These are phyloP conservation scores for Ophiocordyceps sinensis DNA, from an alignment of 2,329 filamentous ascomycete species.

Conservation along the genomic window DNA sequence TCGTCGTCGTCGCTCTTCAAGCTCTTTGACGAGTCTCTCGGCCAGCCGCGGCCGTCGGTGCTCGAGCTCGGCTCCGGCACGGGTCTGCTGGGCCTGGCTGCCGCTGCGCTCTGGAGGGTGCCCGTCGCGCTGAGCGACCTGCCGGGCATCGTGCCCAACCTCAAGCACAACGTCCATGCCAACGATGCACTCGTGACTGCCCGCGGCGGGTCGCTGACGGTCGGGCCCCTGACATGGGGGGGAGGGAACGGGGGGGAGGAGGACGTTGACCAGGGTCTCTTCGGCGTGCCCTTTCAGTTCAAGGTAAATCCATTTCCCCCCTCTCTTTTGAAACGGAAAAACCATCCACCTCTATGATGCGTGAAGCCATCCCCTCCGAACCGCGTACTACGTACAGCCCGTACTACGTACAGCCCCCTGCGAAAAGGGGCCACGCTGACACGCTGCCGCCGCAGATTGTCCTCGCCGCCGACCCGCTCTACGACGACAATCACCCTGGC, in stretches of 20 bases:
- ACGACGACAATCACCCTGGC: constrained; percentile 67
- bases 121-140: constrained; percentile 69
- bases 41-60: constrained; percentile 20
- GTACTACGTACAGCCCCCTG: not conserved
- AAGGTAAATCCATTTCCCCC: constrained; percentile 18
- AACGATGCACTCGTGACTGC: constrained; percentile 44
- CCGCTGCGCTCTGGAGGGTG: constrained; percentile 54
- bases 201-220: constrained; percentile 41
- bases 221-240: constrained; percentile 64
- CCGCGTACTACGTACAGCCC: no score
- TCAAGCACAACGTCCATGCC: constrained; percentile 54
- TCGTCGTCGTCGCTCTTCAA: constrained; percentile 22
- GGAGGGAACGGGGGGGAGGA: constrained; percentile 21
- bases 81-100: constrained; percentile 76
- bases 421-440: not conserved
- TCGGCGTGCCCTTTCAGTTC: constrained; percentile 34
- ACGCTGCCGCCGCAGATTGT: constrained; percentile 40
- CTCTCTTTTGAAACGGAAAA: not conserved
- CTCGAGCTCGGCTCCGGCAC: constrained; percentile 85
- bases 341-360: no score
- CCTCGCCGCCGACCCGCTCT: constrained; percentile 74
- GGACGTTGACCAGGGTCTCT: constrained; percentile 28
- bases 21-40: constrained; percentile 23
- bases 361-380: no score
- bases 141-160: constrained; percentile 68